Base-by-base conservation (phyloP, 1,139 yeast species). In the Wickerhamomyces sp. region DNA sequence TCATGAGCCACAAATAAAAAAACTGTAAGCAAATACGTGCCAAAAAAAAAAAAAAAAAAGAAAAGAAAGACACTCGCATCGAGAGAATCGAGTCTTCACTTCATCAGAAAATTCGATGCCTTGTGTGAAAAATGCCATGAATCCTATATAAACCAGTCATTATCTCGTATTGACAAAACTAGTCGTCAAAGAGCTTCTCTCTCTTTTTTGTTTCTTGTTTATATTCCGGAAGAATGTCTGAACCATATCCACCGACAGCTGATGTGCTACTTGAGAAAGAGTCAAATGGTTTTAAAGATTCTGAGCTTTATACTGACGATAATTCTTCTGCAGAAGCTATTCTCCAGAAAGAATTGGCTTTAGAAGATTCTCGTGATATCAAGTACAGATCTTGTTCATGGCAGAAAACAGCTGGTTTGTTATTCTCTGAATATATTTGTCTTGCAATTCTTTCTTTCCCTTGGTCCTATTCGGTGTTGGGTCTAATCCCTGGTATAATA, bases 361-460 rank as follows among this genome's bases (percentile, higher is more conserved):
- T 54, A 18, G 67, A 64, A 43, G 54, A 49, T 15, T 56, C 46
- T 21, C 57, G 58, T 30, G 55, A 54, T 14, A 74, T 75, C 58
- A 68, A 74, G 56, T 76, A 74, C 48, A 59, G 75, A 39, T 63
- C 73, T 32, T 74, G 81, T 47, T 70, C 80, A 22, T 74, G 81
- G 81, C 73, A 69, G 44, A 72, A 68, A 47, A 75, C 82, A 0
- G 77, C 81, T 0, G 80, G 79, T 7, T 63, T 78, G 32, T 59
- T 78, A 39, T 74, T 77, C 45, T 73, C 80, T 5, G 83, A 78
- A 55, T 78, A 78, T 56, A 75, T 77, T 28, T 77, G 81, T 50
- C 63, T 78, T 45, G 83, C 83, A 10, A 76, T 76, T 43, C 69
- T 78, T 74, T 74, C 81, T 16, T 78, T 78, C 53, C 84, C 84